Evolutionary conservation across 805 yeast species (phyloP).

Genomic region (Candida broadrunensis): DNA sequence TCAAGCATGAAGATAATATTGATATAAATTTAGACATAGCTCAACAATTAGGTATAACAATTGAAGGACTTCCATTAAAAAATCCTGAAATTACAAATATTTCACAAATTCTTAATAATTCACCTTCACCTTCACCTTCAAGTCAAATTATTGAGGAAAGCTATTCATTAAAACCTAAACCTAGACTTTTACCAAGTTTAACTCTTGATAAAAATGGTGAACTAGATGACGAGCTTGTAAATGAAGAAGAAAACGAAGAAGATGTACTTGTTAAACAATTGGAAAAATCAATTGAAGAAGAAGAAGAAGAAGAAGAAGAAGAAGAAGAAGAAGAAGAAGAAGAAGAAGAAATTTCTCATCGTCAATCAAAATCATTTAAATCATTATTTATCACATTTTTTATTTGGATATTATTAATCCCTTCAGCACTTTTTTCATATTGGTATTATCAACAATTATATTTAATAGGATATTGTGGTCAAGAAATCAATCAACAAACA

Average conservation of each 20-base stretch:
- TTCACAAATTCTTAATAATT: neutral
- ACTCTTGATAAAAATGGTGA: neutral
- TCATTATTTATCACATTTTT: conserved; percentile 13
- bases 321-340: neutral
- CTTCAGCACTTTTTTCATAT: conserved; percentile 38
- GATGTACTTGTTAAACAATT: conserved; percentile 13
- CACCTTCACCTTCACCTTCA: conserved; percentile 2
- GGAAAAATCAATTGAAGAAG: conserved; percentile 7
- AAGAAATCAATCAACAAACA: conserved; percentile 47
- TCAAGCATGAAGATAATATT: conserved; percentile 6
- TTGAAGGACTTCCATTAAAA: conserved; percentile 4
- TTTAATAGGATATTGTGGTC: conserved; percentile 73
- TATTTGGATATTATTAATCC: conserved; percentile 32
- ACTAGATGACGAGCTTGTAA: conserved; percentile 4
- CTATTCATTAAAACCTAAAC: conserved; percentile 16
- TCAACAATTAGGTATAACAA: conserved; percentile 26
- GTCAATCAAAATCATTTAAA: neutral
- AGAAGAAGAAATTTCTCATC: neutral
- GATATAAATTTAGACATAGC: conserved; percentile 15
- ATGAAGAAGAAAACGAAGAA: conserved; percentile 15
- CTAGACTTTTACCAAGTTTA: conserved; percentile 7
- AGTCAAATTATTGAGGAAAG: conserved; percentile 1
- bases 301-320: conserved; percentile 7
- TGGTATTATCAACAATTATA: conserved; percentile 67
- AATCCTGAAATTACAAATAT: neutral